Conservation (phyloP, 2,329 filamentous ascomycete genomes). For the Aspergillus tanneri region DNA sequence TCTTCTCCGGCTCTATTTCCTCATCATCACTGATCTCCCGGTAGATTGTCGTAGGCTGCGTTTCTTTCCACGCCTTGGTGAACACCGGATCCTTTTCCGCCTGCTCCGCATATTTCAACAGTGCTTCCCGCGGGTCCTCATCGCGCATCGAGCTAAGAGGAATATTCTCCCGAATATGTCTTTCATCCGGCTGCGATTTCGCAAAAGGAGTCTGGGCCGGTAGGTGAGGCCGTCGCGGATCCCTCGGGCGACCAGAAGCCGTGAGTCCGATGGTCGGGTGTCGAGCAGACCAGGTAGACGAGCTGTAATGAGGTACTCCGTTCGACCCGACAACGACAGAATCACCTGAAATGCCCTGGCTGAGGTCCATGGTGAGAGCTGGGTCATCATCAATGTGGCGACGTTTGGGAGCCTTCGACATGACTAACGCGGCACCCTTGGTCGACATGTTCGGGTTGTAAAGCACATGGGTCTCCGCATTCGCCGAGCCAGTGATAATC, state of each 20-base stretch:
- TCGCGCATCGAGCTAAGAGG: conserved; percentile 90
- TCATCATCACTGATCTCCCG: conserved; percentile 86
- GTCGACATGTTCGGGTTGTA: conserved; percentile 83
- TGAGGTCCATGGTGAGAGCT: conserved; percentile 78
- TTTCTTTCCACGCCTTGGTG: conserved; percentile 88
- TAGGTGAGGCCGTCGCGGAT: conserved; percentile 81
- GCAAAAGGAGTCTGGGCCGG: conserved; percentile 85
- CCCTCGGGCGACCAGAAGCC: conserved; percentile 71
- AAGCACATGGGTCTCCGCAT: conserved; percentile 83
- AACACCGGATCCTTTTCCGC: conserved; percentile 92
- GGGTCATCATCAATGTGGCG: conserved; percentile 94
- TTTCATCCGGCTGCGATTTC: conserved; percentile 84
- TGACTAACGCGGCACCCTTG: conserved; percentile 80
- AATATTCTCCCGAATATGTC: conserved; percentile 83
- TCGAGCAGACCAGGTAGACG: conserved; percentile 59
- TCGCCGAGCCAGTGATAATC: conserved; percentile 89
- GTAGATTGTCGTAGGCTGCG: conserved; percentile 89
- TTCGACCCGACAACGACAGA: conserved; percentile 69
- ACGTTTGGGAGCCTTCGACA: conserved; percentile 91
- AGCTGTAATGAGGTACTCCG: conserved; percentile 73
- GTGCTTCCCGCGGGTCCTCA: conserved; percentile 89
- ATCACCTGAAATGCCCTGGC: conserved; percentile 78
- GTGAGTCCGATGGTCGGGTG: conserved; percentile 73
- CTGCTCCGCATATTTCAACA: conserved; percentile 92
- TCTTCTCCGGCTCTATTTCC: conserved; percentile 68